Conservation (phyloP, 2,329 filamentous ascomycete genomes). For the Exophiala aquamarina region DNA sequence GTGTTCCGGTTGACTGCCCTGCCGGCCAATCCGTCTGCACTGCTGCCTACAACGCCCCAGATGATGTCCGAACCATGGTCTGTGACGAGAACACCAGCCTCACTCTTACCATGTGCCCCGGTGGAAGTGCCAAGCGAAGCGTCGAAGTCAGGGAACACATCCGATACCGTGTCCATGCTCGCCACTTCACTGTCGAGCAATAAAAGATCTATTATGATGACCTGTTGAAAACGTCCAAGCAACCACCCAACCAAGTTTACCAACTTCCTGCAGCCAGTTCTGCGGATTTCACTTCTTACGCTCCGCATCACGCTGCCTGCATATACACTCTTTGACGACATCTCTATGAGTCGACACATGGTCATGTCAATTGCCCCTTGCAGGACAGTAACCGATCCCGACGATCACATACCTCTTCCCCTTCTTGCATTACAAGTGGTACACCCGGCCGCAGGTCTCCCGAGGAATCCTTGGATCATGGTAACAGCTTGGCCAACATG, state of each 20-base stretch:
- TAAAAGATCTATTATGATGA: conserved; percentile 6
- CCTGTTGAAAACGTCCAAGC: conserved; percentile 3
- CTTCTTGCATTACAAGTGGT: conserved; percentile 1
- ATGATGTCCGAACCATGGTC: conserved; percentile 29
- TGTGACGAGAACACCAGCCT: conserved; percentile 25
- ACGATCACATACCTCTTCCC: conserved; percentile 18
- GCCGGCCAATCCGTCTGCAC: conserved; percentile 24
- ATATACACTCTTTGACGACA: conserved; percentile 22
- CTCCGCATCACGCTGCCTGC: conserved; percentile 18
- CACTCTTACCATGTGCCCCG: conserved; percentile 26
- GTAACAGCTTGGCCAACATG: conserved; percentile 7
- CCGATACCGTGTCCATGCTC: conserved; percentile 26
- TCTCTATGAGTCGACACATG: conserved; percentile 28
- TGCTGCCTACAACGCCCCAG: conserved; percentile 28
- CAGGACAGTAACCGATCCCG: conserved; percentile 25
- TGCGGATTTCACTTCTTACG: conserved; percentile 17
- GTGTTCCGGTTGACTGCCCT: conserved; percentile 25
- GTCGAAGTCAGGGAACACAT: conserved; percentile 14
- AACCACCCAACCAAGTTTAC: not conserved
- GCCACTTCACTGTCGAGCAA: conserved; percentile 17
- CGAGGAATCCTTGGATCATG: conserved; percentile 11
- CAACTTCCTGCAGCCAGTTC: conserved; percentile 25
- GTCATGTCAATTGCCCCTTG: conserved; percentile 21
- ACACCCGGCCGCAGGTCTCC: conserved; percentile 17
- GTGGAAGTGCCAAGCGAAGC: conserved; percentile 23